These are phyloP conservation scores for Tolypocladium capitatum DNA, from an alignment of 2,329 filamentous ascomycete genomes.

Conservation along the genomic window DNA sequence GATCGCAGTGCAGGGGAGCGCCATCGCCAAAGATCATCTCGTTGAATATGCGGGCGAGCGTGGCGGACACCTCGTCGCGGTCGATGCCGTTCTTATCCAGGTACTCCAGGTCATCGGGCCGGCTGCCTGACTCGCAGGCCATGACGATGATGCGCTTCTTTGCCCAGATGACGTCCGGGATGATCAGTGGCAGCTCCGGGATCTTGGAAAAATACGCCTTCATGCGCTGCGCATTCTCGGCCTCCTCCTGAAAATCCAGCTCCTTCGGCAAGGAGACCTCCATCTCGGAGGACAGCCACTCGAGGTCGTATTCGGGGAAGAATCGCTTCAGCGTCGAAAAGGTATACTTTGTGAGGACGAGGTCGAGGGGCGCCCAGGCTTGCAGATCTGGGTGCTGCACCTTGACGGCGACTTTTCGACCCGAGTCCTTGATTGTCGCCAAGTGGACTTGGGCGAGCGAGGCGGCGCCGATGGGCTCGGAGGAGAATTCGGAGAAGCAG, in stretches of 20 bases:
- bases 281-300: constrained; percentile 93
- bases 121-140: constrained; percentile 77
- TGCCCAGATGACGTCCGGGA: constrained; percentile 83
- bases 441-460: constrained; percentile 91
- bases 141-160: constrained; percentile 85
- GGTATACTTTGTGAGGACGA: constrained; percentile 75
- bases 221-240: constrained; percentile 66
- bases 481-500: constrained; percentile 75
- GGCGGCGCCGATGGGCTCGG: constrained; percentile 74
- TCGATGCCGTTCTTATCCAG: constrained; percentile 79
- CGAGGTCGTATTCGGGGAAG: constrained; percentile 95
- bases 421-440: constrained; percentile 67
- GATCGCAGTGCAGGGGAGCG: constrained; percentile 89
- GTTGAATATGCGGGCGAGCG: constrained; percentile 87
- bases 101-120: constrained; percentile 79
- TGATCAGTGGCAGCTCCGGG: constrained; percentile 65
- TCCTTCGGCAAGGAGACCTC: constrained; percentile 81
- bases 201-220: constrained; percentile 68
- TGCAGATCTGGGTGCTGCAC: constrained; percentile 85
- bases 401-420: constrained; percentile 86
- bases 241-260: constrained; percentile 79
- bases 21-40: constrained; percentile 95
- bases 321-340: constrained; percentile 83
- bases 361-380: constrained; percentile 80
- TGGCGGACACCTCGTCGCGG: constrained; percentile 87